Evolutionary conservation across 768 basidiomycete genomes (phyloP), one percentile per base, ranked within the genome.

Genomic region (Hortiboletus flavorubellus): DNA sequence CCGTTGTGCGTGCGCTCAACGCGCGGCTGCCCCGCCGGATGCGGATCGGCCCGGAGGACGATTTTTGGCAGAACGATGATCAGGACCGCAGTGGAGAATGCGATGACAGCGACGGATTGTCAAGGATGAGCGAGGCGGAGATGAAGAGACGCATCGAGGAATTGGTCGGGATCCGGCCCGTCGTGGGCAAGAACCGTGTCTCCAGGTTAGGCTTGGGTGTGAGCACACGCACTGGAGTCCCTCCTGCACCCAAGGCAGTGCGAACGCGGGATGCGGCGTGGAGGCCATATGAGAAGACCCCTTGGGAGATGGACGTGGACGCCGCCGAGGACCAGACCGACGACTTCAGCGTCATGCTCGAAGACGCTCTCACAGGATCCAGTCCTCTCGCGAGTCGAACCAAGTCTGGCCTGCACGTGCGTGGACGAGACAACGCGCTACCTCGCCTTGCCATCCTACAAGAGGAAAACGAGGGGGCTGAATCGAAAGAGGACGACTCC

Each of bases 81-180:
- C 44, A 35, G 6, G 55, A 51, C 18, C 29, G 2, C 10, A 6
- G 14, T 14, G 54, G 35, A 47, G 23, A 35, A 29, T 33, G 31
- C 31, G 31, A 42, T 2, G 43, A 42, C 26, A 43, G 52, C 38
- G 60, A 64, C 21, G 55, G 54, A 2, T 11, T 67, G 23, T 60
- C 65, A 5, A 50, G 65, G 5, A 70, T 76, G 59, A 63, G 73
- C 12, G 75, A 76, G 37, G 65, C 66, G 11, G 73, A 75, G 47
- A 80, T 90, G 52, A 79, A 82, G 37, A 68, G 71, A 51, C 74
- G 74, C 9, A 80, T 90, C 54, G 86, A 88, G 63, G 70, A 77
- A 38, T 51, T 88, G 42, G 84, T 87, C 45, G 87, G 86, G 3
- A 76, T 89, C 23, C 68, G 74, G 29, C 42, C 57, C 6, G 51